Conservation (phyloP, 257 asterid genomes). For the Solanum peruvianum region DNA sequence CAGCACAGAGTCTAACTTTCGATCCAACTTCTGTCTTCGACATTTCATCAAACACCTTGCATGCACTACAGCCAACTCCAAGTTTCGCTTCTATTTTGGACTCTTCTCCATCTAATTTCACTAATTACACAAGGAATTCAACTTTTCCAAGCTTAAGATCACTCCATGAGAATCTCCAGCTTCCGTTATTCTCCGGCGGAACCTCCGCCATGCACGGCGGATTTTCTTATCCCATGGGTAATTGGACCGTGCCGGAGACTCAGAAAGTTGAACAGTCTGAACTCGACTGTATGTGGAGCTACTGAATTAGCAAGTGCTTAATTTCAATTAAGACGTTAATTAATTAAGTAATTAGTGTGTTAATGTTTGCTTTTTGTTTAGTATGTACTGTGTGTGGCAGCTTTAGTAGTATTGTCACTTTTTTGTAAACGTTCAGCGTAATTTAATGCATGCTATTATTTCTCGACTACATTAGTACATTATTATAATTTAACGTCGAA, state of each 20-base stretch:
- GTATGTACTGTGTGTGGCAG: not conserved
- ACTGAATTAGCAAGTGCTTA: not conserved
- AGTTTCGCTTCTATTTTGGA: slow-evolving; percentile 4
- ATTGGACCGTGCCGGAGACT: slow-evolving; percentile 12
- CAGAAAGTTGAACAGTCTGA: slow-evolving; percentile 45
- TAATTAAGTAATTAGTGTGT: not conserved
- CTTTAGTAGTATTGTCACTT: not conserved
- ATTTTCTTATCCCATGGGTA: not conserved
- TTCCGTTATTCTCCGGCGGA: slow-evolving; percentile 21
- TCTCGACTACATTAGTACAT: not conserved
- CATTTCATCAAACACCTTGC: slow-evolving; percentile 13
- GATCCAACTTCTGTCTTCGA: slow-evolving; percentile 24
- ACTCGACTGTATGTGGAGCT: slow-evolving; percentile 82
- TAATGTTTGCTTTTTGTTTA: not conserved
- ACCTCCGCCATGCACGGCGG: slow-evolving; percentile 24
- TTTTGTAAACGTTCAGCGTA: slow-evolving; percentile 1
- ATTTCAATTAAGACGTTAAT: not conserved
- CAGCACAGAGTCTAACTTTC: not conserved
- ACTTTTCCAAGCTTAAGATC: slow-evolving; percentile 52
- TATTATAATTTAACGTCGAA: not conserved
- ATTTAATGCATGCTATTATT: not conserved
- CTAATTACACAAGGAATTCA: slow-evolving; percentile 22
- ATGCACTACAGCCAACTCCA: slow-evolving; percentile 2
- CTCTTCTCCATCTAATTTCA: slow-evolving; percentile 7
- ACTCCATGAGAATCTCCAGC: slow-evolving; percentile 60